Base-by-base conservation (phyloP, 2,329 filamentous ascomycete genomes). In the Ceratocystis albifundus region DNA sequence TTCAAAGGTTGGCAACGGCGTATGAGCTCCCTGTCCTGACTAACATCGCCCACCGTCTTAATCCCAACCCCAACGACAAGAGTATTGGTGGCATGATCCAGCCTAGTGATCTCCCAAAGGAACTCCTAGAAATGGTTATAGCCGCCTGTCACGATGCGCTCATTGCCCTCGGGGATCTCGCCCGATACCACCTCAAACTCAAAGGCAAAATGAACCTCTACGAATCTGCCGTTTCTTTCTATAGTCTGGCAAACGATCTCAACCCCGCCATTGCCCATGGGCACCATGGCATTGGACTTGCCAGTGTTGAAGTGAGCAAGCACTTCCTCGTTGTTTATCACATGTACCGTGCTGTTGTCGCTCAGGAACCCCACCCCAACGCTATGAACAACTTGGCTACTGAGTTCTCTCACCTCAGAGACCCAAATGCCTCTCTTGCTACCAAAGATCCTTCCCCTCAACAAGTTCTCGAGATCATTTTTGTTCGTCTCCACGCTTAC, bases 271-370 rank as follows among this genome's bases (percentile, higher is more conserved):
- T 88, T 59, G 93, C 93, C 36, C 84, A 86, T 69, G 88, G 90
- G 17, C 88, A 95, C 72, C 93, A 99, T 72, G 94, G 97, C 75
- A 85, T 94, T 74, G 92, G 89, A 45, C 89, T 97, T 45, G 87
- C 97, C 68, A 87, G 88, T 68, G 82, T 90, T 61, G 86, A 88
- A 65, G 85, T 92, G 71, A 83, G 82, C 67, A 88, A 93, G 70
- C 88, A 95, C 73, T 82, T 97, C 63, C 85, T 90, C 69, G 87
- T 90, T 8, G 87, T 95, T 36, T 97, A 96, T 75, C 86, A 96
- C 74, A 84, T 97, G 50, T 94, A 96, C 73, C 87, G 92, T 69
- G 87, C 92, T 17, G 81, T 94, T 70, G 86, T 86, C 7, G 86
- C 90, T 41, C 80, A 85, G 64, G 80, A 86, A 50, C 90, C 91